Conservation (phyloP, 1,284 basidiomycete species). For the Malassezia psittaci region DNA sequence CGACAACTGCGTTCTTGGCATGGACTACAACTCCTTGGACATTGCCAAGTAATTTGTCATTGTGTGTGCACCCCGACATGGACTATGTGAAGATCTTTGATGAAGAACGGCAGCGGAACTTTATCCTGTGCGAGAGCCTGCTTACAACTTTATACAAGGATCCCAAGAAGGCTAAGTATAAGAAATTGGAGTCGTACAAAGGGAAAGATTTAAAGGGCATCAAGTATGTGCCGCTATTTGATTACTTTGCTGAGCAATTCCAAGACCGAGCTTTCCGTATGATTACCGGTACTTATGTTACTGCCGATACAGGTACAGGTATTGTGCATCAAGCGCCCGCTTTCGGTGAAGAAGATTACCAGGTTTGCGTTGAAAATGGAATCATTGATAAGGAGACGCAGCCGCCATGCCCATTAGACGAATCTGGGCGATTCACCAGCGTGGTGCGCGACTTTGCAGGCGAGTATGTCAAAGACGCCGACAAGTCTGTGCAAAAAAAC, state of each 20-base stretch:
- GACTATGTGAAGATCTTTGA: conserved; percentile 97
- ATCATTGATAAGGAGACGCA: conserved; percentile 74
- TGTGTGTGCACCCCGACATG: conserved; percentile 92
- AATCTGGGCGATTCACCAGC: conserved; percentile 72
- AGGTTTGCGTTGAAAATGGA: conserved; percentile 73
- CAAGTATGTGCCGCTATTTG: conserved; percentile 90
- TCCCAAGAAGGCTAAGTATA: conserved; percentile 92
- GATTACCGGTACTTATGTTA: conserved; percentile 83
- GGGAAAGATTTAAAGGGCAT: conserved; percentile 90
- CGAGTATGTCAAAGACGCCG: conserved; percentile 85
- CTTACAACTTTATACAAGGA: conserved; percentile 90
- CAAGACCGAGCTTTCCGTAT: conserved; percentile 86
- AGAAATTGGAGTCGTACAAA: conserved; percentile 70
- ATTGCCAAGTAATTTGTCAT: conserved; percentile 81
- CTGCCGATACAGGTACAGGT: conserved; percentile 84
- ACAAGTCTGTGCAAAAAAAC: conserved; percentile 84
- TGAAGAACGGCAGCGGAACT: conserved; percentile 73
- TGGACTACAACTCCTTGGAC: conserved; percentile 99
- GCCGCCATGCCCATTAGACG: conserved; percentile 92
- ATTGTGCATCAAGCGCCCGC: conserved; percentile 98
- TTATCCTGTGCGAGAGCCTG: conserved; percentile 81
- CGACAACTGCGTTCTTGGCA: conserved; percentile 76
- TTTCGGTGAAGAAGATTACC: conserved; percentile 98
- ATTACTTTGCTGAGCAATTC: conserved; percentile 90
- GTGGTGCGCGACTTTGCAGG: conserved; percentile 85